Evolutionary conservation across 768 basidiomycete genomes (phyloP), one percentile per base, ranked within the genome.

Genomic region (Solioccasus polychromus): DNA sequence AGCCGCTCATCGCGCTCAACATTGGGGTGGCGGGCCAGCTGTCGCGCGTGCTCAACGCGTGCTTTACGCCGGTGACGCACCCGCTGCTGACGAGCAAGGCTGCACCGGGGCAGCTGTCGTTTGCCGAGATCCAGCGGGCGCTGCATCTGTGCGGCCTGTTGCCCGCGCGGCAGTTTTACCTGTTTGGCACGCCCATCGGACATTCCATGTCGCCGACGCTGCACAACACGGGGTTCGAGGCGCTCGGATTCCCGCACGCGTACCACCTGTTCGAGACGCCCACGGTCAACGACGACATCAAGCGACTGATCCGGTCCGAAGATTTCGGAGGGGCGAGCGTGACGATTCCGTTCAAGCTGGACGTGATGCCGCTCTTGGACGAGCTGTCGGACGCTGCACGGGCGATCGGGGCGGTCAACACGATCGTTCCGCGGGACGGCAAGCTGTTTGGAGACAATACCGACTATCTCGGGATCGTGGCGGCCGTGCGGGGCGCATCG

Each of bases 261-360:
- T 99, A 98, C 63, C 74, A 72, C 22, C 70, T 88, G n/a, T 70
- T 90, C 26, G 91, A 98, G 69, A 87, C 88, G 0, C 61, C 71
- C 5, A 63, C 72, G 6, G 77, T 94, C 5, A 78, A 80, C 31
- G 77, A 83, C 12, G 75, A 79, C 52, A 73, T 95, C 57, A 78
- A 78, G 61, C 67, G 74, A 3, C 74, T 82, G 3, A 73, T 97
- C 17, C 65, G 71, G 1, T 70, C 77, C 4, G 75, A 80, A 2
- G 79, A 83, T 36, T 98, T 98, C 62, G 95, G 96, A 8, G 96
- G 96, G 0, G 96, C 93, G 14, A 92, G 89, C 5, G 92, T 98
- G 22, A 99, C 96, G 17, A 97, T 98, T 52, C 96, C 96, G 2
- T 84, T 85, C 74, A 99, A 99, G 68, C 72, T 95, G 30, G 88